Percentiles rank a stretch among this genome's conserved stretches.
Conservation (phyloP, 1,284 basidiomycete species). For the Tremellales sp. region DNA sequence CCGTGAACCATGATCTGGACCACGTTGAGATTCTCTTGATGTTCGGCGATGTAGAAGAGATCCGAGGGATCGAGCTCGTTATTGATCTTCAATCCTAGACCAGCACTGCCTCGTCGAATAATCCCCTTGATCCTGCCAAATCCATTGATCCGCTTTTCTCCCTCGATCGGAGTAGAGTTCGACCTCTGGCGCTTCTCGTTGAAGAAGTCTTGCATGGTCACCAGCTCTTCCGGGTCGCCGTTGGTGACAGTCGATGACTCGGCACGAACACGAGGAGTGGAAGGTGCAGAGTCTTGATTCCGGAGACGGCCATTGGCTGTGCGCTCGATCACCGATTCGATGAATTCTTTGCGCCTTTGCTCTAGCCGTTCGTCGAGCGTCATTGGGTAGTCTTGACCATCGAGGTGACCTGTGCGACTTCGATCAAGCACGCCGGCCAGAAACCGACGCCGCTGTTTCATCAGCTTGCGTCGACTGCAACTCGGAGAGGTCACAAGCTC, state of each 20-base stretch:
- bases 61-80: conserved; percentile 16
- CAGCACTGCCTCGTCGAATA: conserved; percentile 17
- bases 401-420: conserved; percentile 13
- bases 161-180: conserved; percentile 8
- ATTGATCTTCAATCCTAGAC: conserved; percentile 11
- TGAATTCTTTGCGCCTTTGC: conserved; percentile 12
- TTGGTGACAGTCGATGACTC: background rate
- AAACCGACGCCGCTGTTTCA: conserved; percentile 18
- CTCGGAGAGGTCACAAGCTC: too few species aligned
- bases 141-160: conserved; percentile 8
- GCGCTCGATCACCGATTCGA: conserved; percentile 19
- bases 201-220: conserved; percentile 30
- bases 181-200: conserved; percentile 5
- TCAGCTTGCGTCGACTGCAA: conserved; percentile 2
- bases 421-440: conserved; percentile 14
- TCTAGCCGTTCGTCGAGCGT: conserved; percentile 13
- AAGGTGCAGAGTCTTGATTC: conserved; percentile 26
- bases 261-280: conserved; percentile 13
- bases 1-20: conserved; percentile 61
- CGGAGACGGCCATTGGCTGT: conserved; percentile 21
- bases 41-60: conserved; percentile 66
- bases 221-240: conserved; percentile 24
- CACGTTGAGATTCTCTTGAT: conserved; percentile 73
- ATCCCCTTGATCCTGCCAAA: conserved; percentile 23
- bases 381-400: conserved; percentile 23